Conservation (phyloP, 208 protist species). For the Leishmania turanica region DNA sequence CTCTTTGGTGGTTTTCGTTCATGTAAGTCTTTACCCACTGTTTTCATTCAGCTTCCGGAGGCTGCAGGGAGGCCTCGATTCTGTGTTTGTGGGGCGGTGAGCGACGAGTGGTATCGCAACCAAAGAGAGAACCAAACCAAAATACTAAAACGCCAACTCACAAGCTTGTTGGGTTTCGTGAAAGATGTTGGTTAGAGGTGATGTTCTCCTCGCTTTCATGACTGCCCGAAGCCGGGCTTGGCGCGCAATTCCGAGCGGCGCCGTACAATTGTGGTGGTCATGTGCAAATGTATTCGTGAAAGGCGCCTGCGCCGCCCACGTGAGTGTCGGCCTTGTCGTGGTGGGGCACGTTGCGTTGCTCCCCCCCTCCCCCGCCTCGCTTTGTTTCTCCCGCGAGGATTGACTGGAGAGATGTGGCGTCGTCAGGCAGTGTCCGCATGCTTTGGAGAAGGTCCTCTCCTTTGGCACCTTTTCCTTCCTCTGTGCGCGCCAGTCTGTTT, state of each 20-base stretch:
- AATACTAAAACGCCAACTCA: background rate
- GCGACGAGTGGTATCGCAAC: background rate
- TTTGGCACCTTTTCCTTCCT: background rate
- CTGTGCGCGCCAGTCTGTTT: background rate
- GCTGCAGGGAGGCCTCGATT: too few relatives aligned
- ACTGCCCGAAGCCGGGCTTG: background rate
- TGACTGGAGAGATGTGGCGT: too few relatives aligned
- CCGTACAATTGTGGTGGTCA: too few relatives aligned
- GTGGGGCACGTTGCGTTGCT: background rate
- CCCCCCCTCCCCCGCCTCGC: background rate
- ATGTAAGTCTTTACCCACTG: too few relatives aligned
- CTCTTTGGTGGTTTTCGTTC: too few relatives aligned
- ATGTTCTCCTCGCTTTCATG: background rate
- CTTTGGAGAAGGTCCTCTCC: background rate
- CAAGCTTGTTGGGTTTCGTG: background rate
- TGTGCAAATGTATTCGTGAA: background rate
- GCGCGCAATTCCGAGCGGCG: background rate
- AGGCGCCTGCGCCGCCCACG: background rate
- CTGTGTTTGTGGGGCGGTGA: background rate
- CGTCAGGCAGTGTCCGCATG: background rate
- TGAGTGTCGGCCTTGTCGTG: background rate
- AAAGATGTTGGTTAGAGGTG: background rate
- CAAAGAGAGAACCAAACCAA: background rate
- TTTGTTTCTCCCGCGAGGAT: background rate
- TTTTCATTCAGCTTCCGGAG: too few relatives aligned